These are phyloP conservation scores for Metschnikowia vanudenii DNA, from an alignment of 805 yeast genomes.

Conservation along the genomic window DNA sequence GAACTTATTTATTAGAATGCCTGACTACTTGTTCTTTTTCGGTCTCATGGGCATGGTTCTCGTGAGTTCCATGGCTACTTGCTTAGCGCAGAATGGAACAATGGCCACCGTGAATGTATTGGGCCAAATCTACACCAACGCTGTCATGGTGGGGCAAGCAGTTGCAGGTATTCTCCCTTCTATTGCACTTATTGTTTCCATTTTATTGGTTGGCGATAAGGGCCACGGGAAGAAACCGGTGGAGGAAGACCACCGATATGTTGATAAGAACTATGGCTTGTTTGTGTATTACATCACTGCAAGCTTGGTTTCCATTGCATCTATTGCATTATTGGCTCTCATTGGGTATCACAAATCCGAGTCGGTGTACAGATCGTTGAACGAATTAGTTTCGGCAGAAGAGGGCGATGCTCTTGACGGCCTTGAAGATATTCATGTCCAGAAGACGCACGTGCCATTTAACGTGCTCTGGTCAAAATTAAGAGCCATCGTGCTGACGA, in stretches of 20 bases:
- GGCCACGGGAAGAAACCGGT: constrained; percentile 15
- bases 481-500: constrained; percentile 61
- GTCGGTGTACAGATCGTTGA: constrained; percentile 23
- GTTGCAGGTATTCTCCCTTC: constrained; percentile 93
- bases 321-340: constrained; percentile 41
- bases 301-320: constrained; percentile 42
- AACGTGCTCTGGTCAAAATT: constrained; percentile 58
- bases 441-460: constrained; percentile 54
- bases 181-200: constrained; percentile 57
- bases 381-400: constrained; percentile 10
- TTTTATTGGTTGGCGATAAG: constrained; percentile 39
- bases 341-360: constrained; percentile 29
- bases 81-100: constrained; percentile 84
- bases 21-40: constrained; percentile 45
- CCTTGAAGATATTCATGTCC: constrained; percentile 16
- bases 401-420: constrained; percentile 16
- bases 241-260: constrained; percentile 20
- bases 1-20: constrained; percentile 32
- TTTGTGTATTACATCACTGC: constrained; percentile 52
- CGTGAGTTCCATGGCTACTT: constrained; percentile 69
- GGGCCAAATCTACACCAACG: constrained; percentile 80
- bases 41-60: constrained; percentile 63
- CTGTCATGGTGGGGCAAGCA: constrained; percentile 92
- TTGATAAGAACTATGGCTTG: constrained; percentile 41
- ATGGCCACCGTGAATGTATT: constrained; percentile 81